Conservation (phyloP, 176 grass and related monocot genomes). For the Tuctoria greenei region DNA sequence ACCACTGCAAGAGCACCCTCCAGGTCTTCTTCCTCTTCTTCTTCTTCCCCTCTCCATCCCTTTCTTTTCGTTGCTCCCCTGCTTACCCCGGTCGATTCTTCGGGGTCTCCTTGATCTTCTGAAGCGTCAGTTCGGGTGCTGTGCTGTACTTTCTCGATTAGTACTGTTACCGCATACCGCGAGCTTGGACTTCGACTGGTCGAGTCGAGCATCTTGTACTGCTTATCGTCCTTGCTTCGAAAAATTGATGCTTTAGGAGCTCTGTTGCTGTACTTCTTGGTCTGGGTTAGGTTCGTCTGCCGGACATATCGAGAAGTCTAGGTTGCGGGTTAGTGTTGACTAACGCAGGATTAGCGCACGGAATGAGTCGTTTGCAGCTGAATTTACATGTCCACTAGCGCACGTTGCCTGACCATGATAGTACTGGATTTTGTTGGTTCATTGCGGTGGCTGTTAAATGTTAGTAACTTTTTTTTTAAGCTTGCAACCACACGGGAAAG, state of each 20-base stretch:
- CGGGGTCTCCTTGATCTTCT: not conserved
- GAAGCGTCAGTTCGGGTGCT: not conserved
- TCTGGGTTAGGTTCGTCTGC: not conserved
- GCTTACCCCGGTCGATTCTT: not conserved
- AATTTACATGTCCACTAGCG: not conserved
- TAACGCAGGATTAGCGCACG: not conserved
- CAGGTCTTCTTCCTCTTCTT: conserved; percentile 42
- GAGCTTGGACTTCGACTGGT: not conserved
- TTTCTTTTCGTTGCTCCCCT: not conserved
- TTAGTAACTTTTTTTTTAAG: not conserved
- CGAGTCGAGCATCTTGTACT: not conserved
- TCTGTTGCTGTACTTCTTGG: conserved; percentile 21
- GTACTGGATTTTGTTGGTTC: not conserved
- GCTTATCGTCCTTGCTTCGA: not conserved
- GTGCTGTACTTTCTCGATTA: conserved; percentile 8
- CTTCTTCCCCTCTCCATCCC: not conserved
- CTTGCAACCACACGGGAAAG: not conserved
- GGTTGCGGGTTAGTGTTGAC: conserved; percentile 10
- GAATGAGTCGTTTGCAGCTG: not conserved
- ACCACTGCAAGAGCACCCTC: conserved; percentile 94
- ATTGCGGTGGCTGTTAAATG: not conserved
- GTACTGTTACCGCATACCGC: not conserved
- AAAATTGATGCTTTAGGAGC: not conserved
- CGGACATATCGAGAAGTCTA: not conserved
- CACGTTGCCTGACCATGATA: not conserved